These are phyloP conservation scores for Pulveroboletus sp. DNA, from an alignment of 768 basidiomycete species.

Conservation along the genomic window DNA sequence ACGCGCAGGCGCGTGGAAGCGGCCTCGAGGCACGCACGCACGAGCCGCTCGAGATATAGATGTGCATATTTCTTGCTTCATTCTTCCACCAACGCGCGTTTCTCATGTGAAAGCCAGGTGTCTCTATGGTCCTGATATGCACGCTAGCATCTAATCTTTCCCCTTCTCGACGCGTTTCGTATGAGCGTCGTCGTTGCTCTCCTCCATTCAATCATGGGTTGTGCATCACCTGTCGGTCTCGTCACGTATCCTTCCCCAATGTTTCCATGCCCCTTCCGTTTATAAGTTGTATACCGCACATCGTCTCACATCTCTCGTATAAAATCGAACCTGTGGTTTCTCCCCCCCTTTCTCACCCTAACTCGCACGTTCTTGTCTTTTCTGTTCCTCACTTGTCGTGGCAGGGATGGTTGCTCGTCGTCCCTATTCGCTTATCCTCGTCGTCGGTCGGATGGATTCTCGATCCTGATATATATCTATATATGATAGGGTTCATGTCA, in stretches of 20 bases:
- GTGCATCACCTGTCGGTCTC: slow-evolving; percentile 9
- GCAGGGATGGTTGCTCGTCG: neutral
- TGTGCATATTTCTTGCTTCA: slow-evolving; percentile 4
- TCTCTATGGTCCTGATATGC: slow-evolving; percentile 23
- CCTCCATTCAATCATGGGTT: slow-evolving; percentile 17
- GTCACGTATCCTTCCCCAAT: slow-evolving; percentile 2
- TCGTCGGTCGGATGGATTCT: slow-evolving; percentile 8
- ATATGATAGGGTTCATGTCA: slow-evolving; percentile 18
- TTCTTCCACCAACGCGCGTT: neutral
- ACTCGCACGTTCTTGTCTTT: slow-evolving; percentile 2
- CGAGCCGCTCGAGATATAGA: slow-evolving; percentile 81
- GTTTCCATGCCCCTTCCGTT: slow-evolving; percentile 7
- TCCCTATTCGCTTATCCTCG: neutral
- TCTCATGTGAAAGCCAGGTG: slow-evolving; percentile 21
- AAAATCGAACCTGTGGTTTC: slow-evolving; percentile 12
- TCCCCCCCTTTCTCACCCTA: neutral
- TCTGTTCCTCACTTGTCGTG: neutral
- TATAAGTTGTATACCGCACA: slow-evolving; percentile 31
- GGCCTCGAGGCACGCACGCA: slow-evolving; percentile 82
- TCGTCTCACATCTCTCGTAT: slow-evolving; percentile 9
- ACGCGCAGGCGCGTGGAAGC: slow-evolving; percentile 48
- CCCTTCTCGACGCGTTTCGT: slow-evolving; percentile 10
- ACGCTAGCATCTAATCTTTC: slow-evolving; percentile 24
- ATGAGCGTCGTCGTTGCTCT: slow-evolving; percentile 16
- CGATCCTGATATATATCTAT: slow-evolving; percentile 15